A percentile compares a stretch with the other conserved stretches of the same genome.
Evolutionary conservation across 495 filamentous ascomycete species (phyloP).

Genomic region (Penicillium tannophilum): DNA sequence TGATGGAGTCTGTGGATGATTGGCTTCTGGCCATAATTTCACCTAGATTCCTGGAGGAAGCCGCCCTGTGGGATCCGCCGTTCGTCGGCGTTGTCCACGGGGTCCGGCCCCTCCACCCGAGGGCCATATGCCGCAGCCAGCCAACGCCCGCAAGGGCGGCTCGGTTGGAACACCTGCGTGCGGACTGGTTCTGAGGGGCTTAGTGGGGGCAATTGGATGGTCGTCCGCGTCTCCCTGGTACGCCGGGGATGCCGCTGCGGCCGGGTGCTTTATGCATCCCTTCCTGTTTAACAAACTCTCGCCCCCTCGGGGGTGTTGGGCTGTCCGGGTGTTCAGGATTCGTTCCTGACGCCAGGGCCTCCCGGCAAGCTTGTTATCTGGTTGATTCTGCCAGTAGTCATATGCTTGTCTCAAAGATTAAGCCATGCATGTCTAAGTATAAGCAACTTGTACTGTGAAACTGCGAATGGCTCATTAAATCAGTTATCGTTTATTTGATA

Average conservation of each 20-base stretch:
- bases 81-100: conserved; percentile 28
- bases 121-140: conserved; percentile 36
- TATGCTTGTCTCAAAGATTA: conserved; percentile 77
- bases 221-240: conserved; percentile 18
- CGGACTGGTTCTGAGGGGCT: conserved; percentile 45
- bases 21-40: conserved; percentile 49
- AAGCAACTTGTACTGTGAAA: conserved; percentile 69
- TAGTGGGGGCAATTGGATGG: conserved; percentile 54
- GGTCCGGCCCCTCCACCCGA: conserved; percentile 38
- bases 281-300: conserved; percentile 18
- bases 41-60: conserved; percentile 47
- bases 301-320: conserved; percentile 20
- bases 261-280: conserved; percentile 19
- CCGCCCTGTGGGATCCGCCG: conserved; percentile 37
- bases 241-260: conserved; percentile 21
- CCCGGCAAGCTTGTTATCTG: conserved; percentile 51
- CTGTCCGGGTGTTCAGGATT: conserved; percentile 1
- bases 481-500: conserved; percentile 75
- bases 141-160: conserved; percentile 6
- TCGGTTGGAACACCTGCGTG: conserved; percentile 22
- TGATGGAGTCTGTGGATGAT: conserved; percentile 54
- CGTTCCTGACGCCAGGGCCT: conserved; percentile 9
- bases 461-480: conserved; percentile 74
- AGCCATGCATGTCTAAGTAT: conserved; percentile 75
- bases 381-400: conserved; percentile 73